Evolutionary conservation across 2,329 filamentous ascomycete genomes (phyloP).

Genomic region (Penicillium vulpinum): DNA sequence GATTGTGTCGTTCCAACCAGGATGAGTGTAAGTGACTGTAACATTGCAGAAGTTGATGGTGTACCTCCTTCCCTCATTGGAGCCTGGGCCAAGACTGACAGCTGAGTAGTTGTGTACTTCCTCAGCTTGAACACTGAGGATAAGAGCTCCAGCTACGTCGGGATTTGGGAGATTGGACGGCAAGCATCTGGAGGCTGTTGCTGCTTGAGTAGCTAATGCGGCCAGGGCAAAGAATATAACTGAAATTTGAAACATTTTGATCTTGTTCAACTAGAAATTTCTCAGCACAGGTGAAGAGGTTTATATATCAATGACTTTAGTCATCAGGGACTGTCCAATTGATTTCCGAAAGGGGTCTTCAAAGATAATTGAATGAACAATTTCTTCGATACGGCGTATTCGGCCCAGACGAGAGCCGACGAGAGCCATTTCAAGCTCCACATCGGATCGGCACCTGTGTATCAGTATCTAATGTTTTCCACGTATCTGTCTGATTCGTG

Average conservation of each 20-base stretch:
- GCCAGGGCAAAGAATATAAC: background rate
- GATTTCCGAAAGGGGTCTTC: too few species aligned
- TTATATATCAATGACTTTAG: background rate
- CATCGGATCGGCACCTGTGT: background rate
- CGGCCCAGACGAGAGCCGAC: background rate
- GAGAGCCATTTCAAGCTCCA: background rate
- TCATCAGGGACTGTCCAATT: too few species aligned
- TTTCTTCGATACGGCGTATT: background rate
- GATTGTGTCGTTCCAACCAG: conserved; percentile 37
- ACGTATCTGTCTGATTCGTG: background rate
- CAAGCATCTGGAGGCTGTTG: background rate
- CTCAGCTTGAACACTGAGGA: background rate
- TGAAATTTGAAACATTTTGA: background rate
- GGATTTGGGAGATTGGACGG: background rate
- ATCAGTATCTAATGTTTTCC: background rate
- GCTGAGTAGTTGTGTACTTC: background rate
- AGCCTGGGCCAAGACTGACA: background rate
- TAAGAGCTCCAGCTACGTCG: background rate
- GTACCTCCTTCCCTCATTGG: background rate
- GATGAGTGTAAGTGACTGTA: conserved; percentile 42
- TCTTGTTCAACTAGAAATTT: background rate
- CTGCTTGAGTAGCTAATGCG: background rate
- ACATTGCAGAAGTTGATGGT: conserved; percentile 38
- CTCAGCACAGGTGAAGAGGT: background rate
- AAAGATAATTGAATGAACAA: background rate